Conservation (phyloP, 129 eudicot genomes). For the Daucus carota region DH1_v3.0 NC_030388.2:25380001-25380500, state of each 20-base stretch:
- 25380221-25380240: conserved; percentile 14
- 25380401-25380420: not conserved
- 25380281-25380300: not conserved
- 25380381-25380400: not conserved
- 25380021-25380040: conserved; percentile 83
- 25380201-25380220: conserved; percentile 27
- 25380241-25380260: not conserved
- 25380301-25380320: not conserved
- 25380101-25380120: conserved; percentile 99
- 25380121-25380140: conserved; percentile 95
- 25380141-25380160: conserved; percentile 20
- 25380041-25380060: conserved; percentile 98
- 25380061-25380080: conserved; percentile 96
- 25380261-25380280: not conserved
- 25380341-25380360: not conserved
- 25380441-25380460: not conserved
- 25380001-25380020: conserved; percentile 92
- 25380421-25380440: not conserved
- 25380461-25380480: no score
- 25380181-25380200: not conserved
- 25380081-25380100: conserved; percentile 93
- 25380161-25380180: not conserved
- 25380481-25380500: no score
- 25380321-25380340: not conserved
- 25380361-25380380: not conserved